Evolutionary conservation across 805 yeast genomes (phyloP).

Genomic region (Spathaspora gorwiae): DNA sequence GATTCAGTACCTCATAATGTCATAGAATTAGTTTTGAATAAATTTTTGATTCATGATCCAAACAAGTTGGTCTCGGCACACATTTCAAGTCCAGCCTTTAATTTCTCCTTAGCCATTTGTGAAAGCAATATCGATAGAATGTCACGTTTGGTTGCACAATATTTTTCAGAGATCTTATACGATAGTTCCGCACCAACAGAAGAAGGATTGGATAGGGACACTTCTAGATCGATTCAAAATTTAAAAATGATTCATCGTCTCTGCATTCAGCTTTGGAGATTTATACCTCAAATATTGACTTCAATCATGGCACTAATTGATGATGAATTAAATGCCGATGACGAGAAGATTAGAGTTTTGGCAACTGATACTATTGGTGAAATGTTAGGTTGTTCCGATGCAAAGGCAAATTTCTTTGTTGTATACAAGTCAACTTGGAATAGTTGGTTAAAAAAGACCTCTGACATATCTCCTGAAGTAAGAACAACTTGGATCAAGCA

Average conservation of each 20-base stretch:
- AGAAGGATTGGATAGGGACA: constrained; percentile 11
- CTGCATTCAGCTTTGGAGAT: constrained; percentile 67
- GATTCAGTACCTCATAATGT: constrained; percentile 59
- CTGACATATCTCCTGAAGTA: constrained; percentile 63
- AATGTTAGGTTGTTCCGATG: constrained; percentile 43
- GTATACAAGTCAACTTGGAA: constrained; percentile 58
- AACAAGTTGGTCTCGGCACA: neutral
- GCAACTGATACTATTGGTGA: constrained; percentile 74
- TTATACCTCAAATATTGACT: constrained; percentile 67
- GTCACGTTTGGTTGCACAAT: constrained; percentile 72
- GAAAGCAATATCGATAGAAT: constrained; percentile 66
- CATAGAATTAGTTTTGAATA: constrained; percentile 60
- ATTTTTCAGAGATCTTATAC: constrained; percentile 70
- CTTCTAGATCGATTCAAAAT: constrained; percentile 24
- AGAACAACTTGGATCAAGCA: constrained; percentile 68
- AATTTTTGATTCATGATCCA: constrained; percentile 37
- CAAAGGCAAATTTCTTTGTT: constrained; percentile 53
- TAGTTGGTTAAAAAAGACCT: constrained; percentile 70
- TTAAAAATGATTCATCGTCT: constrained; percentile 60
- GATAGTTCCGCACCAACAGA: constrained; percentile 30
- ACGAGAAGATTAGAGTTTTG: constrained; percentile 53
- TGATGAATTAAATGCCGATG: constrained; percentile 73
- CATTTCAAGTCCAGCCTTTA: constrained; percentile 54
- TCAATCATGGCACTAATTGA: constrained; percentile 76
- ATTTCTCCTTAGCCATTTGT: constrained; percentile 63